phyloP scores from a whole-genome alignment of 73 alveolate genomes.

The Paramecium tetraurelia region DNA sequence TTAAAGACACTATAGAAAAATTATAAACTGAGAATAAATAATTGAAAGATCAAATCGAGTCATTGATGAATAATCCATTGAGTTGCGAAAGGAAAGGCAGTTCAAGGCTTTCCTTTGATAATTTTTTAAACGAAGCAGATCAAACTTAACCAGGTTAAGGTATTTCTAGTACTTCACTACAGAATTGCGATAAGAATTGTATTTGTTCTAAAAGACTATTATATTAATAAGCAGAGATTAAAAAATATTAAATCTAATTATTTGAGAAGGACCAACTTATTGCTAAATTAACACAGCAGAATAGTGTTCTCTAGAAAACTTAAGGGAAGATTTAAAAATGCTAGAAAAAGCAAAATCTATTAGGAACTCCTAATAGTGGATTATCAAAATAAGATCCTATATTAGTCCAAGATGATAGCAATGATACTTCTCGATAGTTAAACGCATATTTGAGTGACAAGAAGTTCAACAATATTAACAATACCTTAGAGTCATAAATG shows the following conservation, averaged over 20 bases:
- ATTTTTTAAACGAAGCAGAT: neutral
- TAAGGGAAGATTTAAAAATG: neutral
- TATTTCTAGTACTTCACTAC: neutral
- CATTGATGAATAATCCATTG: neutral
- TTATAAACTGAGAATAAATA: neutral
- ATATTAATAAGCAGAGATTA: neutral
- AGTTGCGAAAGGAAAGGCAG: neutral
- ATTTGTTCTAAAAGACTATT: neutral
- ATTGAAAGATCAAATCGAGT: neutral
- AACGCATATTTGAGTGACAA: neutral
- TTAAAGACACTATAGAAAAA: neutral
- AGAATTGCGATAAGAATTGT: neutral
- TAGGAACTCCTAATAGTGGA: neutral
- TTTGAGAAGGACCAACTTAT: neutral
- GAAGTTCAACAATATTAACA: neutral
- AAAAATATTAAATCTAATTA: neutral
- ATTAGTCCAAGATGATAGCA: neutral
- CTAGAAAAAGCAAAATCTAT: neutral
- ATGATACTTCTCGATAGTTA: neutral
- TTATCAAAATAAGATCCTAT: neutral
- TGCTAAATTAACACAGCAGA: neutral
- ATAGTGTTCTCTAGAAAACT: neutral
- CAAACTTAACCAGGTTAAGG: neutral
- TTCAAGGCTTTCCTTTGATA: neutral
- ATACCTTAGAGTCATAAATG: neutral